phyloP scores from a whole-genome alignment of 1,284 basidiomycete genomes.

The Vanrija humicola region DNA sequence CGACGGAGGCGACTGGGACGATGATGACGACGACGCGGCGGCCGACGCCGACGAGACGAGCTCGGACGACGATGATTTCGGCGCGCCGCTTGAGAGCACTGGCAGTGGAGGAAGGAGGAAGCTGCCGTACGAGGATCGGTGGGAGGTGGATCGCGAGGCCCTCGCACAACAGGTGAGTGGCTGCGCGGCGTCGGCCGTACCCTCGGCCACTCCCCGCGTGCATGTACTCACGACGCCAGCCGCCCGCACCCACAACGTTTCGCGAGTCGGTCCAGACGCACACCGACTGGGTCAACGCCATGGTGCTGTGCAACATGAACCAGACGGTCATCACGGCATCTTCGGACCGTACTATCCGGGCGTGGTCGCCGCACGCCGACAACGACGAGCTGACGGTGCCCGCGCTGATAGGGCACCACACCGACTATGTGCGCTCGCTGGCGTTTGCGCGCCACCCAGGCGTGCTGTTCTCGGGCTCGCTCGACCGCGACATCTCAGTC shows the following conservation, averaged over 20 bases:
- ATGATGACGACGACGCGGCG: slow-evolving; percentile 63
- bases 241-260: slow-evolving; percentile 53
- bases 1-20: slow-evolving; percentile 58
- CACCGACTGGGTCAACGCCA: slow-evolving; percentile 95
- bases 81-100: background rate
- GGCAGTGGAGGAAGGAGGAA: background rate
- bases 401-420: slow-evolving; percentile 74
- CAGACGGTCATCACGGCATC: slow-evolving; percentile 94
- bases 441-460: slow-evolving; percentile 70
- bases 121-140: slow-evolving; percentile 65
- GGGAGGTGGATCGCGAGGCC: slow-evolving; percentile 64
- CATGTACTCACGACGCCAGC: slow-evolving; percentile 5
- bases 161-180: slow-evolving; percentile 22
- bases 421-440: slow-evolving; percentile 87
- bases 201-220: background rate
- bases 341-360: slow-evolving; percentile 89
- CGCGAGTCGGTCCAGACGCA: slow-evolving; percentile 81
- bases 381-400: slow-evolving; percentile 56
- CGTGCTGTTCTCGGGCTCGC: slow-evolving; percentile 90
- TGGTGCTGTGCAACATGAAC: slow-evolving; percentile 85
- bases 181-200: background rate
- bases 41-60: slow-evolving; percentile 52
- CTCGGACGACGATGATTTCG: background rate
- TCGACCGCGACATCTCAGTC: slow-evolving; percentile 87
- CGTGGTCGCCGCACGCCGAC: slow-evolving; percentile 81